Evolutionary conservation across 768 basidiomycete species (phyloP).

Genomic region (Tulasnella sp.): DNA sequence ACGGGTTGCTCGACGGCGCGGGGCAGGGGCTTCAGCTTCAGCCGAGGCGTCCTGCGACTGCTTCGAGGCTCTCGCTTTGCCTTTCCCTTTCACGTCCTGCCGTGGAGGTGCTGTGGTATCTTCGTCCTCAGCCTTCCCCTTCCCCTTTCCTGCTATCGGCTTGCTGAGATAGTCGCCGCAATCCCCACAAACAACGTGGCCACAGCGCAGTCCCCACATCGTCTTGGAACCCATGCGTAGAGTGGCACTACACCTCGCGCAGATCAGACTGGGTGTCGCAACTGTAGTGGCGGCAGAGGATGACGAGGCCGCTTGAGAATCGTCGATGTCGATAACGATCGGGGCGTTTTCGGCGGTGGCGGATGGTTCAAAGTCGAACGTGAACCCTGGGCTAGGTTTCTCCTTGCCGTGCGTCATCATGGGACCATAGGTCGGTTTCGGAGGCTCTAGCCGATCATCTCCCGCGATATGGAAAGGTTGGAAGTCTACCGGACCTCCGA

Average conservation of each 20-base stretch:
- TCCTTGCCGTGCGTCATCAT: slow-evolving; percentile 13
- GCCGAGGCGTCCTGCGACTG: background rate
- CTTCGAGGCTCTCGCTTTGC: background rate
- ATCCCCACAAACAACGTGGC: slow-evolving; percentile 9
- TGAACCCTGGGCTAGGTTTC: slow-evolving; percentile 13
- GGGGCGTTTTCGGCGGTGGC: slow-evolving; percentile 14
- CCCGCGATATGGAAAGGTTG: background rate
- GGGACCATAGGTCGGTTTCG: slow-evolving; percentile 7
- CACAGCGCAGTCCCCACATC: slow-evolving; percentile 22
- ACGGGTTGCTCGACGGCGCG: background rate
- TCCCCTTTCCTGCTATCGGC: slow-evolving; percentile 7
- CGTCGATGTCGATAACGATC: slow-evolving; percentile 20
- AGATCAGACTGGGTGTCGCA: slow-evolving; percentile 12
- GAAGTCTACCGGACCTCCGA: background rate
- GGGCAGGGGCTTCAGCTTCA: background rate
- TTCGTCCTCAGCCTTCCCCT: slow-evolving; percentile 11
- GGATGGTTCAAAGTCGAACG: slow-evolving; percentile 21
- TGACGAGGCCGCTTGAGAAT: background rate
- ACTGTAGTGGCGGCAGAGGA: background rate
- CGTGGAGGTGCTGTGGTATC: background rate
- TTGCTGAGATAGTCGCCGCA: slow-evolving; percentile 12
- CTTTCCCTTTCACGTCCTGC: background rate
- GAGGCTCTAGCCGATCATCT: background rate
- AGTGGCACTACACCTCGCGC: background rate
- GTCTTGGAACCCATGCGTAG: slow-evolving; percentile 4